Base-by-base conservation (phyloP, 768 basidiomycete species). In the Amanita thiersii region DNA sequence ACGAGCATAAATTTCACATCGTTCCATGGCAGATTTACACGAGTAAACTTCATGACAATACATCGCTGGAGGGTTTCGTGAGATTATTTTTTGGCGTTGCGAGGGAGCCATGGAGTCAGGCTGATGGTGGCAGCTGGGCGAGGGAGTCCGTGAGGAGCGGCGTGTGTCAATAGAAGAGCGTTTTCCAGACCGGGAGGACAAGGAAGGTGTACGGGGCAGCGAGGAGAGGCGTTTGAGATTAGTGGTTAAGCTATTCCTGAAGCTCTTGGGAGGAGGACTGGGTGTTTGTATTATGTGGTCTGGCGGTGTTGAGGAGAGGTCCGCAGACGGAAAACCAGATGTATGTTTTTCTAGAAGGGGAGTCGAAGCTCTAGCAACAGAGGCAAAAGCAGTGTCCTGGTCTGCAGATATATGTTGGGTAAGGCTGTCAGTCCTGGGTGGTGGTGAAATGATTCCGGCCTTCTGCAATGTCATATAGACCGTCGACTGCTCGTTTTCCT, bases 1-100 rank as follows among this genome's bases (percentile, higher is more conserved):
- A 50, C 68, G 63, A 18, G 84, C 81, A 51, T 92, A 93, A 26
- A 79, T 75, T 17, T 63, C 55, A 45, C 81, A 85, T 36, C 89
- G 72, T 52, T 91, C 89, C 3, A 75, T 46, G 2, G 81, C 52
- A 20, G 69, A 79, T 48, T 65, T 72, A 57, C 70, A 69, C 10
- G 60, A 54, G 21, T 68, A 51, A 3, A 92, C 68, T 52, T 93
- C 86, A 32, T 70, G 64, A 51, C 72, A 85, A 48, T 70, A 69
- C 78, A 92, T 75, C 9, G 85, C 82, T 32, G 77, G 63, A 2
- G 86, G 86, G 55, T 75, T 61, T 17, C 47, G 50, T 17, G 55
- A 53, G 28, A 55, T 58, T 26, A 62, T 59, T 47, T 64, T 68
- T 20, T 42, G 35, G 4, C 37, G 25, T 36, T 38, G 31, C 45